phyloP scores from a whole-genome alignment of 441 rosid genomes.

The Dalechampia spathulata region DNA sequence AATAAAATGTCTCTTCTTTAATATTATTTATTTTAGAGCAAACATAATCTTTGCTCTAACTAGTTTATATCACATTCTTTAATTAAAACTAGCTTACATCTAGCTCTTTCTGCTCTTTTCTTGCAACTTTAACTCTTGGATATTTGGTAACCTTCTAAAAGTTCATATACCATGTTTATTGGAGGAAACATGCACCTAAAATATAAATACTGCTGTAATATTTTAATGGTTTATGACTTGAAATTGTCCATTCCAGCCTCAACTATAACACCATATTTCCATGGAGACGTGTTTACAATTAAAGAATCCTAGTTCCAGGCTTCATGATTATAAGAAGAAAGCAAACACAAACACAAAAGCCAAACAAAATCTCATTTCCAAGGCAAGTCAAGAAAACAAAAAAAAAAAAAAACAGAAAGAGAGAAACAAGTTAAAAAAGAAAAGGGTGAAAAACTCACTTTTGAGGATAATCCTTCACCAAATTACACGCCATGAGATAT shows the following conservation, averaged over 20 bases:
- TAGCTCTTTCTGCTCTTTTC: background rate
- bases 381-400: too few species aligned
- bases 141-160: background rate
- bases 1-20: too few species aligned
- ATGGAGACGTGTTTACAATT: background rate
- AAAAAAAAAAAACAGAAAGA: background rate
- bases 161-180: background rate
- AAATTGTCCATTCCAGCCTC: background rate
- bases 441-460: conserved; percentile 46
- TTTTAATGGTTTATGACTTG: background rate
- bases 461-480: conserved; percentile 92
- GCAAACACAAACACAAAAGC: too few species aligned
- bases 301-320: too few species aligned
- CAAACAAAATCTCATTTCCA: too few species aligned
- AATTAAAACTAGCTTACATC: background rate
- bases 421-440: background rate
- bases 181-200: background rate
- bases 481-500: conserved; percentile 86
- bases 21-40: too few species aligned
- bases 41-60: too few species aligned
- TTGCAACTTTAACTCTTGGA: background rate
- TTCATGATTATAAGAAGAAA: too few species aligned
- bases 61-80: background rate
- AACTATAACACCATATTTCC: background rate
- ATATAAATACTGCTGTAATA: too few species aligned